phyloP scores from a whole-genome alignment of 1,284 basidiomycete species.

The Rhodotorula sp. region DNA sequence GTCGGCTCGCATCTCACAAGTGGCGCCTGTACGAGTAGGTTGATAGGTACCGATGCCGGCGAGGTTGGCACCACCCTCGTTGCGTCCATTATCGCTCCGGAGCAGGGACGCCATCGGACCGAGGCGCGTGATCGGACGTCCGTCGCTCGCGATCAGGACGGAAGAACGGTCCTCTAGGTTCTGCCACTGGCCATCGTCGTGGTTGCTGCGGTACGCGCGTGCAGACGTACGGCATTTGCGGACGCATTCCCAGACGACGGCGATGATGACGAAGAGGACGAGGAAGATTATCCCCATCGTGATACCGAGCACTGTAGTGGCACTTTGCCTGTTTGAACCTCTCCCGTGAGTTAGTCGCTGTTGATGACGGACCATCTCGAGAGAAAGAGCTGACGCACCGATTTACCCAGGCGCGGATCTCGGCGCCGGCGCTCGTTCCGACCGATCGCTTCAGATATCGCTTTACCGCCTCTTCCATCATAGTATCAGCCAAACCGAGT shows the following conservation, averaged over 20 bases:
- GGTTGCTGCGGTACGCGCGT: background rate
- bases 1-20: background rate
- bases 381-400: background rate
- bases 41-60: background rate
- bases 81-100: background rate
- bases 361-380: too few relatives aligned
- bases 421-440: background rate
- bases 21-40: background rate
- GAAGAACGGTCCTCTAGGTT: slow-evolving; percentile 4
- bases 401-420: slow-evolving; percentile 1
- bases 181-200: background rate
- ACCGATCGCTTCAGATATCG: background rate
- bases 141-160: background rate
- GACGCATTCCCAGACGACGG: background rate
- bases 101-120: background rate
- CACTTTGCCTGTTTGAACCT: background rate
- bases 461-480: background rate
- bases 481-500: too few relatives aligned
- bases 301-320: background rate
- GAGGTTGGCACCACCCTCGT: too few relatives aligned
- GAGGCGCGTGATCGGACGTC: background rate
- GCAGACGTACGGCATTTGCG: background rate
- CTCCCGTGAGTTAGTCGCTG: too few relatives aligned
- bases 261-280: background rate
- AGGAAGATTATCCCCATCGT: background rate